phyloP scores from a whole-genome alignment of 768 basidiomycete genomes.

The Myochromella boudieri region DNA sequence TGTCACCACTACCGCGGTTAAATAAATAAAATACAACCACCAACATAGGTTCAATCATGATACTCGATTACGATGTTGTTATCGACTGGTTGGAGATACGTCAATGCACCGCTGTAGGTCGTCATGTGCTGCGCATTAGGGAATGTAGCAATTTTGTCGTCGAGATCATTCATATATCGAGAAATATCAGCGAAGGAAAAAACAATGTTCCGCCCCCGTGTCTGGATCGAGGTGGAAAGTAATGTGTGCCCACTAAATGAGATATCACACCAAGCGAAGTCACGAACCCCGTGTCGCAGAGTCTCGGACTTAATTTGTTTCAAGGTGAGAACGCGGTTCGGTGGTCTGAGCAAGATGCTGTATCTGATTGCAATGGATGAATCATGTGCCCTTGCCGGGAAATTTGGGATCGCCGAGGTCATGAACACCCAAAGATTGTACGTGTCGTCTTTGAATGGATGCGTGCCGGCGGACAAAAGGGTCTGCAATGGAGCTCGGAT shows the following conservation, averaged over 20 bases:
- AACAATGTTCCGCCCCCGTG: neutral
- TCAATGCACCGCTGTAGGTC: conserved; percentile 5
- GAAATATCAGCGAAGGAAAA: neutral
- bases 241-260: conserved; percentile 8
- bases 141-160: too few relatives aligned
- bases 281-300: neutral
- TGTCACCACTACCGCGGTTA: neutral
- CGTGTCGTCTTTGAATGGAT: conserved; percentile 5
- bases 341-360: neutral
- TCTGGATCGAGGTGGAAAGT: neutral
- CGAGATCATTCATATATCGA: neutral
- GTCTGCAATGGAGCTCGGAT: neutral
- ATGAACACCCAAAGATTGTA: conserved; percentile 7
- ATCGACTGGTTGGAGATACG: neutral
- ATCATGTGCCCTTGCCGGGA: neutral
- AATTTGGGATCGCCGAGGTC: conserved; percentile 6
- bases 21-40: neutral
- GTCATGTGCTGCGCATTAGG: conserved; percentile 3
- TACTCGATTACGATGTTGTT: conserved; percentile 4
- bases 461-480: conserved; percentile 1
- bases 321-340: neutral
- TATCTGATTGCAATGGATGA: conserved; percentile 2
- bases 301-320: neutral
- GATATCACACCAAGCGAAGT: conserved; percentile 2
- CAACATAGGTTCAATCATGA: neutral